Percentiles rank a stretch among this genome's conserved stretches.
phyloP scores from a whole-genome alignment of 192 early-diverging fungal genomes.

The Coemansia guatemalensis region DNA sequence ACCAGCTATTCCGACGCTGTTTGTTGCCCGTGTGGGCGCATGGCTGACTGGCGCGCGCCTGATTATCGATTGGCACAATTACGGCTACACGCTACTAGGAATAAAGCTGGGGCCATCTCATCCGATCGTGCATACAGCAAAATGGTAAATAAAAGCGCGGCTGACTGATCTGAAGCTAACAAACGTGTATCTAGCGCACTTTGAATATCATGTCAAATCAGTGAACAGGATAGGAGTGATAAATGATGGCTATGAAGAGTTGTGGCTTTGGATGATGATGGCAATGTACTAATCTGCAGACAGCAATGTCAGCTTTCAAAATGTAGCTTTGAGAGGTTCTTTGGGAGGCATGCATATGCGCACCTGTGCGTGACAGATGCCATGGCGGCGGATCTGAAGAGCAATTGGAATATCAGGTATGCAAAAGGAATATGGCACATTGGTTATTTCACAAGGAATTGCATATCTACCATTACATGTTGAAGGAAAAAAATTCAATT shows the following conservation, averaged over 20 bases:
- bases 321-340: slow-evolving; percentile 40
- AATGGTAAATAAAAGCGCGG: slow-evolving; percentile 18
- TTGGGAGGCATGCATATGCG: slow-evolving; percentile 61
- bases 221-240: no score
- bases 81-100: slow-evolving; percentile 85
- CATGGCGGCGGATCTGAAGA: slow-evolving; percentile 69
- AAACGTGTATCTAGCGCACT: background rate
- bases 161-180: background rate
- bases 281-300: background rate
- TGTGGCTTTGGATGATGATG: background rate
- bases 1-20: slow-evolving; percentile 89
- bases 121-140: slow-evolving; percentile 40
- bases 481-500: slow-evolving; percentile 8
- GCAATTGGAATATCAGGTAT: slow-evolving; percentile 66
- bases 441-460: background rate
- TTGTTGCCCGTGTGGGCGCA: slow-evolving; percentile 68
- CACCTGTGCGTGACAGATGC: slow-evolving; percentile 86
- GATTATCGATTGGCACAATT: slow-evolving; percentile 98
- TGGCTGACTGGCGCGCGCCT: slow-evolving; percentile 67
- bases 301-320: background rate
- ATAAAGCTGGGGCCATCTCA: slow-evolving; percentile 62
- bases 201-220: no score
- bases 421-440: slow-evolving; percentile 2
- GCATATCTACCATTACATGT: background rate
- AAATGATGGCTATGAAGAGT: no score